Conservation (phyloP, 176 grass and related monocot species). For the Raddia guianensis region DNA sequence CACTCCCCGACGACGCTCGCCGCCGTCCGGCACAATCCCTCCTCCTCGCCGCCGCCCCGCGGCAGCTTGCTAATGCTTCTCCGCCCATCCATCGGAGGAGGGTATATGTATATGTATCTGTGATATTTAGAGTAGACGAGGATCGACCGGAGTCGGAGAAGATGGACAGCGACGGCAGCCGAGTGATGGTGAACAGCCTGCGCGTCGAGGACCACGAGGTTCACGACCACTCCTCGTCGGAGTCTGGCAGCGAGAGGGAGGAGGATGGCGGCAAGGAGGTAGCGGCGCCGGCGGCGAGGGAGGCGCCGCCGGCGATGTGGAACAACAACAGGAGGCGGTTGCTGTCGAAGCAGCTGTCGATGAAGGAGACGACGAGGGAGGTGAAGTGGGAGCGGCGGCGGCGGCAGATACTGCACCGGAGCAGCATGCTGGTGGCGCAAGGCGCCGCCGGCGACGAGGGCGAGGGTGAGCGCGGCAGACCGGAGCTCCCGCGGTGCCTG, state of each 20-base stretch:
- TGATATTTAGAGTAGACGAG: not conserved
- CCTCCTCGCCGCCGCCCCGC: not conserved
- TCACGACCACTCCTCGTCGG: not conserved
- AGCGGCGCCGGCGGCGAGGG: not conserved
- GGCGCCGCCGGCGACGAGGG: not conserved
- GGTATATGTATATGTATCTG: not conserved
- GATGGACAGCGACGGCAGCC: constrained; percentile 16
- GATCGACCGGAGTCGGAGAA: not conserved
- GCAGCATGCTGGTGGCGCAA: not conserved
- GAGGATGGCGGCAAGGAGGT: not conserved
- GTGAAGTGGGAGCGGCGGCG: constrained; percentile 51
- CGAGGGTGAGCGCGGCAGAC: not conserved
- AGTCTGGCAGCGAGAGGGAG: constrained; percentile 23
- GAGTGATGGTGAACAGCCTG: constrained; percentile 5
- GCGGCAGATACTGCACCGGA: constrained; percentile 27
- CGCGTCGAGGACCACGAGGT: not conserved
- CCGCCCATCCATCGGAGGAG: constrained; percentile 15
- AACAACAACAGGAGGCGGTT: constrained; percentile 22
- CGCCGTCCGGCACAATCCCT: not conserved
- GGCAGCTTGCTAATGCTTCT: constrained; percentile 4
- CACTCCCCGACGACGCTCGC: constrained; percentile 9
- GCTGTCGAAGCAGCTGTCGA: constrained; percentile 56
- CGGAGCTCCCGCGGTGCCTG: constrained; percentile 26
- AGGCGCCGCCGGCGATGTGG: not conserved
- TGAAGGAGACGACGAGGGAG: constrained; percentile 55